Evolutionary conservation across 352 stramenopile species (phyloP).

Genomic region (Pseudoperonospora humuli): DNA sequence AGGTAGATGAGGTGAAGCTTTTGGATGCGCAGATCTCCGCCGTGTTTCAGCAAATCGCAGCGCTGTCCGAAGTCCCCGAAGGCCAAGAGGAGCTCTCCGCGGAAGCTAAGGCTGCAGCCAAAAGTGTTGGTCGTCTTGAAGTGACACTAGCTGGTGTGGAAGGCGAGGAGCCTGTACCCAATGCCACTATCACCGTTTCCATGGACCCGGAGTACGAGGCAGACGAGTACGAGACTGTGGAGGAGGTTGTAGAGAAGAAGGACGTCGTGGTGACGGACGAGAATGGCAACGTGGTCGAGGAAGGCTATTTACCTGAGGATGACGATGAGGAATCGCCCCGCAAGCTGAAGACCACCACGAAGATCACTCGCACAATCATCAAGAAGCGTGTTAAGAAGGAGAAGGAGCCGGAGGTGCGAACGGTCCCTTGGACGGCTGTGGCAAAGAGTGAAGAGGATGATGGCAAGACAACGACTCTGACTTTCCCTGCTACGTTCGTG

Average conservation of each 20-base stretch:
- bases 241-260: conserved; percentile 52
- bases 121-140: conserved; percentile 70
- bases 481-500: conserved; percentile 62
- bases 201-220: conserved; percentile 75
- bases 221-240: conserved; percentile 44
- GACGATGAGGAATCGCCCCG: conserved; percentile 27
- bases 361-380: conserved; percentile 45
- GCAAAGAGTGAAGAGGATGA: conserved; percentile 4
- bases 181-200: conserved; percentile 51
- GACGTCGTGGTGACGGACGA: conserved; percentile 44
- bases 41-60: conserved; percentile 65
- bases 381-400: conserved; percentile 56
- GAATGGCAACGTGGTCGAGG: conserved; percentile 36
- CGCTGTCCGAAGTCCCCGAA: conserved; percentile 32
- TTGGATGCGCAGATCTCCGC: conserved; percentile 66
- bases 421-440: conserved; percentile 25
- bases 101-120: conserved; percentile 27
- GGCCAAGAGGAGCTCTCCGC: conserved; percentile 22
- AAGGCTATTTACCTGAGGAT: conserved; percentile 26
- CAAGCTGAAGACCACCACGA: conserved; percentile 53
- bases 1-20: conserved; percentile 70
- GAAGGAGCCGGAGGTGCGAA: conserved; percentile 35
- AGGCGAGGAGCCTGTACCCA: conserved; percentile 44
- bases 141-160: conserved; percentile 48
- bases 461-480: conserved; percentile 3